Evolutionary conservation across 169 alveolate species (phyloP).

Genomic region (Eimeria maxima): DNA sequence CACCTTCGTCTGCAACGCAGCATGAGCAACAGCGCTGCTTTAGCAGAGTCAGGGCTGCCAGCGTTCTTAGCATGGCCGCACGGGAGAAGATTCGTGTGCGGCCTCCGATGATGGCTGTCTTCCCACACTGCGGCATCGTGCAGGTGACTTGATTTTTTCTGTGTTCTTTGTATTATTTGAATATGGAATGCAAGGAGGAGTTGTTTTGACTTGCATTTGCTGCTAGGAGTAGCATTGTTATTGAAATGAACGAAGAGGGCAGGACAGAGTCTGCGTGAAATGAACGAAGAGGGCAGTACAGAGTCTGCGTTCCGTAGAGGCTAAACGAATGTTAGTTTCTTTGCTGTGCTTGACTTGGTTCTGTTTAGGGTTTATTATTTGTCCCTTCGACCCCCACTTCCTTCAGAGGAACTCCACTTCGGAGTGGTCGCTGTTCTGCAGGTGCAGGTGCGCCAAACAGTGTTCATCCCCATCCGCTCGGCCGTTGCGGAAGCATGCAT

Average conservation of each 20-base stretch:
- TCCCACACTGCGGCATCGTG: neutral
- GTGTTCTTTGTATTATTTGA: neutral
- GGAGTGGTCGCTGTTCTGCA: neutral
- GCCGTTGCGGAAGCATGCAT: neutral
- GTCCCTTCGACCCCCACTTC: neutral
- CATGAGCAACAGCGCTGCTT: neutral
- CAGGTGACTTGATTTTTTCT: neutral
- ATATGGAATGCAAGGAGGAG: neutral
- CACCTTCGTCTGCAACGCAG: neutral
- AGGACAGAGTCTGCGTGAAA: neutral
- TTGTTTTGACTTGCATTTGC: neutral
- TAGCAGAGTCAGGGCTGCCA: neutral
- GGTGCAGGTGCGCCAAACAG: neutral
- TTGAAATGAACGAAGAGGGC: neutral
- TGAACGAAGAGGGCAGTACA: neutral
- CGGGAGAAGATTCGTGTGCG: neutral
- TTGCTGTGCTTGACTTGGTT: neutral
- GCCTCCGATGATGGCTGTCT: neutral
- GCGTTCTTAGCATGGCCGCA: neutral
- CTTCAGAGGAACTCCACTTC: neutral
- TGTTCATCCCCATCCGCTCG: neutral
- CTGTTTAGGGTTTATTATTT: neutral
- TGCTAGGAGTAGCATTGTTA: neutral
- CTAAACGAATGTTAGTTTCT: neutral
- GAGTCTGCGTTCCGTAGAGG: neutral